Base-by-base conservation (phyloP, 129 eudicot genomes). In the Helichrysum umbraculigerum region DNA sequence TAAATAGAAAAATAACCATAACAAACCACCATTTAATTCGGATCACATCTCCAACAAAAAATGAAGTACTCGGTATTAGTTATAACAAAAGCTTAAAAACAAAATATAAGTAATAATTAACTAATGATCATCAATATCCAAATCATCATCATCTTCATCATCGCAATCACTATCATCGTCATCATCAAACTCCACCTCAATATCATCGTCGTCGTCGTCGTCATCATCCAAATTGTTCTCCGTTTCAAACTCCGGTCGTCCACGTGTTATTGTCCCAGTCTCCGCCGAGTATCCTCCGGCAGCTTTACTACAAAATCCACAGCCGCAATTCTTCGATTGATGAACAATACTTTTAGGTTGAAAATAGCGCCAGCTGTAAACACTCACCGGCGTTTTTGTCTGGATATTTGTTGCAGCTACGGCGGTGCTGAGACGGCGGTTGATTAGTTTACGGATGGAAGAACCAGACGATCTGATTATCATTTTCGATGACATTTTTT, bases 341-440 rank as follows among this genome's bases (percentile, higher is more conserved):
- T 20, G 60, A 71, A 71, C 72, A 4, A 6, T 20, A 34, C 57
- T 50, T 21, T 78, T 70, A 5, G 71, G 82, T 9, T 70, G 76
- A 71, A 70, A 32, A 72, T 71, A 62, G 17, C 20, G 78, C 58
- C 63, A 51, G 60, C 41, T 65, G 83, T 79, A 64, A 6, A 79
- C 39, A 52, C 71, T 79, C 51, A 21, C 50, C 57, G 73, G 68
- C 15, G 78, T 28, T 72, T 79, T 41, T 32, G 50, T 51, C 63
- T 28, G 21, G 22, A 29, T 15, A 4, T 2, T 51, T 54, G 77
- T 71, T 0, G 77, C 66, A 0, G 82, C 66, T 2, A 57, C 63
- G 32, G 75, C 28, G 32, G 74, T 78, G 68, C 19, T 68, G 70
- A 79, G 50, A 11, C 66, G 82, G 58, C 72, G 68, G 73, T 14